Percentiles rank a stretch among this genome's conserved stretches.
These are phyloP conservation scores for Aristolochia contorta DNA, from an alignment of 164 flowering plant species.

Conservation along the genomic window DNA sequence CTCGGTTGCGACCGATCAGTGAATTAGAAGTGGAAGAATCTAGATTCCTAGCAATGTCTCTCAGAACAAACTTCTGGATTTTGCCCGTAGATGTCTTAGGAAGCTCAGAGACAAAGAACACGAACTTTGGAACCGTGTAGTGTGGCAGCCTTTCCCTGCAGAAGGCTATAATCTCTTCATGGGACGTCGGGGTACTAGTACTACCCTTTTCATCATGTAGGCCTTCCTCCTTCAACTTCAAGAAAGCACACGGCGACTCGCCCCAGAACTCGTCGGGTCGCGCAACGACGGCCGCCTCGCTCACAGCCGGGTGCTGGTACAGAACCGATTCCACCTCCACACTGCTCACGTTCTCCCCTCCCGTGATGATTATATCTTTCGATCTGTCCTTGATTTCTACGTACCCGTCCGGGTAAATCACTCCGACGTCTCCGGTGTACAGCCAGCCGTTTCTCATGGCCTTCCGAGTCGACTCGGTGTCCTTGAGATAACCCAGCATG, in stretches of 20 bases:
- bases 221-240: slow-evolving; percentile 22
- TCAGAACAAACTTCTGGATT: slow-evolving; percentile 40
- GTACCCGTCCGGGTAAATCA: slow-evolving; percentile 33
- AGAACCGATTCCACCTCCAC: slow-evolving; percentile 48
- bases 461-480: slow-evolving; percentile 19
- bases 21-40: slow-evolving; percentile 4
- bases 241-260: slow-evolving; percentile 50
- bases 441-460: slow-evolving; percentile 27
- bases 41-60: slow-evolving; percentile 33
- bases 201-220: slow-evolving; percentile 31
- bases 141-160: slow-evolving; percentile 36
- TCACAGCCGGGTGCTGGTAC: slow-evolving; percentile 26
- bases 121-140: slow-evolving; percentile 48
- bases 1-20: slow-evolving; percentile 15
- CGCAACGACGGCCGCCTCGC: slow-evolving; percentile 50
- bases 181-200: too few species aligned
- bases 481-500: slow-evolving; percentile 35
- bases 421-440: slow-evolving; percentile 35
- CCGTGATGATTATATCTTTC: slow-evolving; percentile 42
- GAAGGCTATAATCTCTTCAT: slow-evolving; percentile 30
- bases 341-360: slow-evolving; percentile 49
- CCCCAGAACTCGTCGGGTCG: slow-evolving; percentile 47
- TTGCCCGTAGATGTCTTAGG: slow-evolving; percentile 57
- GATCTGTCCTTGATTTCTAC: slow-evolving; percentile 32
- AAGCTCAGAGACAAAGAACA: slow-evolving; percentile 26